Evolutionary conservation across 2,329 filamentous ascomycete genomes (phyloP), one percentile per base, ranked within the genome.

Genomic region (Blumeria hordei): DNA sequence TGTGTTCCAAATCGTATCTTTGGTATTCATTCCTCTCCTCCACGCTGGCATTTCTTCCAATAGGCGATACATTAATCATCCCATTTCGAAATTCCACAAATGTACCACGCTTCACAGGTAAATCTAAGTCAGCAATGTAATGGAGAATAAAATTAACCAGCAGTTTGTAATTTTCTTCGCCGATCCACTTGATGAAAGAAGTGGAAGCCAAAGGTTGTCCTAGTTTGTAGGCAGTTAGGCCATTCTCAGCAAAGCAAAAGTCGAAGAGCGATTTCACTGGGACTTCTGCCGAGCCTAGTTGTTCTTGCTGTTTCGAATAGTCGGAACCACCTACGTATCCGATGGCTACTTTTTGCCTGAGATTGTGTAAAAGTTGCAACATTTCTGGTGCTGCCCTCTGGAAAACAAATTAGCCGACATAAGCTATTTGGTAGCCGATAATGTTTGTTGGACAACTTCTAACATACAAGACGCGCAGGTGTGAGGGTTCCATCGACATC

Each of bases 171-270:
- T 75, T 75, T 18, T 72, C 72, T 74, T 98, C 88, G 60, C 92
- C 92, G 59, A 96, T 75, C 81, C 82, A 94, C 63, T 78, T 69
- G 72, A 96, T 94, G 77, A 96, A 98, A 70, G 78, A 86, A 70
- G 83, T 83, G 64, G 79, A 80, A 1, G 81, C 74, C 56, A 96
- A 78, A 55, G 77, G 74, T 67, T 81, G 70, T 63, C 90, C 92
- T 64, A 88, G 71, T 65, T 88, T 87, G 75, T 77, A 94, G 45
- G 90, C 92, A 1, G 85, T 93, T 62, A 98, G 78, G 10, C 92
- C 92, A 71, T 98, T 98, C 73, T 98, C 92, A 57, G 88, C 74
- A 72, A 98, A 98, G 77, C 84, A 92, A 72, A 86, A 98, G 74
- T 98, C 92, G 74, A 98, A 98, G 64, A 96, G 80, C 58, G 78